phyloP scores from a whole-genome alignment of 225 moss, liverwort and hornwort species.

The Rhytidiadelphus loreus region DNA sequence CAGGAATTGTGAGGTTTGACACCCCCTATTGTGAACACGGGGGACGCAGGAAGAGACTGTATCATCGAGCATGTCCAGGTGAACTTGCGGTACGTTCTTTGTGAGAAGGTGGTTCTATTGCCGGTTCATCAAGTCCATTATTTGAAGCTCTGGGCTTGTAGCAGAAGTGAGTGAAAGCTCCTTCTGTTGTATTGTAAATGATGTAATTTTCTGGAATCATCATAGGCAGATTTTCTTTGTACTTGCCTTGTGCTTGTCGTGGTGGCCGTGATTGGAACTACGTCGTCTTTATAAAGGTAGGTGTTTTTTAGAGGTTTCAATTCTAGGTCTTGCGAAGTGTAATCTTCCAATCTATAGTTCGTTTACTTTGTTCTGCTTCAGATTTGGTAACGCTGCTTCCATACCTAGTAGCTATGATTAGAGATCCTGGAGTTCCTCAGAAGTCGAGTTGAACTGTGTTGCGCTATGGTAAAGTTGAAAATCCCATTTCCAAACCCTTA shows the following conservation, averaged over 20 bases:
- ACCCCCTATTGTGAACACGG: neutral
- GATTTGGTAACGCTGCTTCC: neutral
- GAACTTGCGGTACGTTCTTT: neutral
- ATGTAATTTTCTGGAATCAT: conserved; percentile 14
- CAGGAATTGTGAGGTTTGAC: neutral
- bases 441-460: neutral
- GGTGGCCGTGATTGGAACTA: neutral
- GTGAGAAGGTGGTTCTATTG: neutral
- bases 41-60: neutral
- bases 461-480: neutral
- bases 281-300: neutral
- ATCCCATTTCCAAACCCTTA: neutral
- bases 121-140: neutral
- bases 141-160: conserved; percentile 3
- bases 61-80: neutral
- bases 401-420: neutral
- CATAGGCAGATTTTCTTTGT: neutral
- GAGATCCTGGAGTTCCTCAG: neutral
- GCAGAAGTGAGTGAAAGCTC: neutral
- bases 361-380: neutral
- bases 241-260: neutral
- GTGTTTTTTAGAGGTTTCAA: neutral
- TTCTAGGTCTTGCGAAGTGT: neutral
- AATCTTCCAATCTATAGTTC: neutral
- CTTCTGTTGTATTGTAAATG: conserved; percentile 11